A percentile compares a stretch with the other conserved stretches of the same genome.
These are phyloP conservation scores for Candida sp. DNA, from an alignment of 1,139 yeast genomes.

Conservation along the genomic window DNA sequence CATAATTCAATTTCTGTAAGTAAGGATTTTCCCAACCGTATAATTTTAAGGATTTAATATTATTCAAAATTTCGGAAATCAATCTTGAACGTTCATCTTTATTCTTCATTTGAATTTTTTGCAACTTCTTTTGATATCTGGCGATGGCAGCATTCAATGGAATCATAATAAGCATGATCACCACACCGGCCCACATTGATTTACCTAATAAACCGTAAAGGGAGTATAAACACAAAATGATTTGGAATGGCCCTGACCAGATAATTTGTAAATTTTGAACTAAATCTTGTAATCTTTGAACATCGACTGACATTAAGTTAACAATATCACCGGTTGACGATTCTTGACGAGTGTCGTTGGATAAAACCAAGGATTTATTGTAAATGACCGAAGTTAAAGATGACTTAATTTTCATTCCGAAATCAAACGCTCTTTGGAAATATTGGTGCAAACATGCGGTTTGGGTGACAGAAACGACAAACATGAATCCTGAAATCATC, in stretches of 20 bases:
- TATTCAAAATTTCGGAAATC: conserved; percentile 84
- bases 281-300: conserved; percentile 89
- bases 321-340: conserved; percentile 97
- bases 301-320: conserved; percentile 94
- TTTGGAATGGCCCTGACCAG: conserved; percentile 98
- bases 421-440: conserved; percentile 82
- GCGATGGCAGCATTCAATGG: conserved; percentile 81
- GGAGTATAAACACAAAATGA: conserved; percentile 72
- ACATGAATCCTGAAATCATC: conserved; percentile 82
- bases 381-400: conserved; percentile 78
- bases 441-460: conserved; percentile 90
- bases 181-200: conserved; percentile 97
- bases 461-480: conserved; percentile 75
- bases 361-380: conserved; percentile 73
- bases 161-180: conserved; percentile 77
- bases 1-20: conserved; percentile 64
- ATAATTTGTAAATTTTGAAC: conserved; percentile 82
- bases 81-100: conserved; percentile 50
- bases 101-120: conserved; percentile 50
- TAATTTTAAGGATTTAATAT: conserved; percentile 86
- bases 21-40: conserved; percentile 97
- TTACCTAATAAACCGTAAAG: conserved; percentile 77
- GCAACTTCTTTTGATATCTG: conserved; percentile 69
- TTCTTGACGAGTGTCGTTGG: conserved; percentile 78
- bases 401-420: conserved; percentile 88